Conservation (phyloP, 1,139 yeast species). For the Magnusiomyces tetraspermus region DNA sequence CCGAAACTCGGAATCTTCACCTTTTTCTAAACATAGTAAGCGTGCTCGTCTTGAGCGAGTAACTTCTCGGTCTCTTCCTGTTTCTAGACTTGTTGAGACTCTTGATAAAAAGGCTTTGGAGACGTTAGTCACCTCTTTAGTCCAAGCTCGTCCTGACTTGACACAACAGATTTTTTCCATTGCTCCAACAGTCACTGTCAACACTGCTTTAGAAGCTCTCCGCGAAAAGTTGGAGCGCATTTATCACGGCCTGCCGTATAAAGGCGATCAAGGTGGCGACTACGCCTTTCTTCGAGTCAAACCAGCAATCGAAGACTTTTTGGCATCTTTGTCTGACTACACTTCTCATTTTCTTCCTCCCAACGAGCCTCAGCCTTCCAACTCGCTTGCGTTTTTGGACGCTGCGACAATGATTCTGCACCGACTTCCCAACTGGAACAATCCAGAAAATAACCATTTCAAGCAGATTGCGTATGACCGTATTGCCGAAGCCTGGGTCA, state of each 20-base stretch:
- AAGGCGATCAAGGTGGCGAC: slow-evolving; percentile 64
- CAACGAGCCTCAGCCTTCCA: slow-evolving; percentile 46
- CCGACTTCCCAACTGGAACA: slow-evolving; percentile 62
- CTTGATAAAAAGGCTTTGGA: slow-evolving; percentile 51
- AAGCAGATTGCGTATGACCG: slow-evolving; percentile 70
- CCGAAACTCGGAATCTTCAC: background rate
- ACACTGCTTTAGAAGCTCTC: slow-evolving; percentile 44
- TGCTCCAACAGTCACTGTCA: slow-evolving; percentile 52
- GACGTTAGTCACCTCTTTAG: slow-evolving; percentile 42
- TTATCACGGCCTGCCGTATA: slow-evolving; percentile 53
- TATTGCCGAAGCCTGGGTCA: slow-evolving; percentile 65
- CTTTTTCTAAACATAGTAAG: background rate
- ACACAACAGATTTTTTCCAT: slow-evolving; percentile 41
- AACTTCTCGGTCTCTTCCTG: slow-evolving; percentile 40
- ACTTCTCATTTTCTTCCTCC: slow-evolving; percentile 76
- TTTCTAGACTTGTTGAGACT: slow-evolving; percentile 56
- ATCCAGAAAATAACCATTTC: slow-evolving; percentile 64
- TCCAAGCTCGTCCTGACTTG: slow-evolving; percentile 55
- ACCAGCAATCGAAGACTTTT: slow-evolving; percentile 62
- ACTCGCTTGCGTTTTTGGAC: slow-evolving; percentile 59
- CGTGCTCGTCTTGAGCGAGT: slow-evolving; percentile 12
- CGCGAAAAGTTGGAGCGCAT: slow-evolving; percentile 41
- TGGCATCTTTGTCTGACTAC: slow-evolving; percentile 70
- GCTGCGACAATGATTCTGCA: slow-evolving; percentile 55
- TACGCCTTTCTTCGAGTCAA: slow-evolving; percentile 83